These are phyloP conservation scores for Intubia oerlemansii DNA, from an alignment of 2,329 filamentous ascomycete genomes.

Conservation along the genomic window DNA sequence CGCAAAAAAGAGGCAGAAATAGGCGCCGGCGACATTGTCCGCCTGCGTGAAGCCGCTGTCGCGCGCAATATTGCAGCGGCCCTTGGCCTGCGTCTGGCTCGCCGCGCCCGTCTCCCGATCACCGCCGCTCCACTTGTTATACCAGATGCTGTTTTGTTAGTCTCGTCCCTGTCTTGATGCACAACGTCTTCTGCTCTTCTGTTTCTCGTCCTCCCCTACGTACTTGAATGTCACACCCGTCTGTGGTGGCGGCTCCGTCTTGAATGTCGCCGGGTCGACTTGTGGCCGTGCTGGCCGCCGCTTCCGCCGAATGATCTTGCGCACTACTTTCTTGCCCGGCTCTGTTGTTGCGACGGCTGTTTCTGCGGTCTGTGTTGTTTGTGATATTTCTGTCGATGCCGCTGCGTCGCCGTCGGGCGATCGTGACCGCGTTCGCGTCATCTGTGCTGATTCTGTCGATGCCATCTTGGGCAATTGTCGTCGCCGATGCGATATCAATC, in stretches of 20 bases:
- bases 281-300: conserved; percentile 75
- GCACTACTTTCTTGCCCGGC: conserved; percentile 17
- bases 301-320: conserved; percentile 85
- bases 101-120: conserved; percentile 85
- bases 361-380: too few species aligned
- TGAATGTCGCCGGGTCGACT: conserved; percentile 67
- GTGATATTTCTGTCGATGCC: too few species aligned
- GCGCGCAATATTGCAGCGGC: conserved; percentile 66
- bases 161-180: neutral
- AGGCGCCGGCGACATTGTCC: conserved; percentile 57
- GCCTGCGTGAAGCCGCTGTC: conserved; percentile 65
- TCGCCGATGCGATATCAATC: too few species aligned
- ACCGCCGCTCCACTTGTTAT: conserved; percentile 95
- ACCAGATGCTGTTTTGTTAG: conserved; percentile 64
- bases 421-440: too few species aligned
- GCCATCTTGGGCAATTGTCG: too few species aligned
- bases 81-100: conserved; percentile 60
- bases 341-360: too few species aligned
- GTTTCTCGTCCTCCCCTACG: too few species aligned
- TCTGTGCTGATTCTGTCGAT: too few species aligned
- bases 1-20: conserved; percentile 77
- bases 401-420: too few species aligned
- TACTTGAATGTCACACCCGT: conserved; percentile 84
- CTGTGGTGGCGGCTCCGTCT: conserved; percentile 69
- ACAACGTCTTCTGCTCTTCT: too few species aligned